A percentile compares a stretch with the other conserved stretches of the same genome.
Conservation (phyloP, 2,329 filamentous ascomycete species). For the Ustulina deusta region DNA sequence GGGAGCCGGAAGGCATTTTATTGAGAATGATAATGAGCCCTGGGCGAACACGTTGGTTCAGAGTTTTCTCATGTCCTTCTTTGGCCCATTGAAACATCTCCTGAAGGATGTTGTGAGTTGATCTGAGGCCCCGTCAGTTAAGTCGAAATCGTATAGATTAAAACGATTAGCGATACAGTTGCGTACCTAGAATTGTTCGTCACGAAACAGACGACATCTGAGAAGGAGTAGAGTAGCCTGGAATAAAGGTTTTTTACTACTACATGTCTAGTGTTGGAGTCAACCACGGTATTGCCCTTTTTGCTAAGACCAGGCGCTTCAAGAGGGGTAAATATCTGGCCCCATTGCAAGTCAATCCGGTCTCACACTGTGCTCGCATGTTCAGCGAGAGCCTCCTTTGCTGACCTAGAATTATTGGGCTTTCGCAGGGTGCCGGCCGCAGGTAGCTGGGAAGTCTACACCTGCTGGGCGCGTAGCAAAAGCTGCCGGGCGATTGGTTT, state of each 20-base stretch:
- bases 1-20: not conserved
- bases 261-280: not conserved
- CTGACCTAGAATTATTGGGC: not conserved
- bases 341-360: not conserved
- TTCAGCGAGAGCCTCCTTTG: not conserved
- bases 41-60: slow-evolving; percentile 2
- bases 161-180: too few relatives aligned
- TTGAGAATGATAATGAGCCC: not conserved
- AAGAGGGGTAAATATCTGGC: not conserved
- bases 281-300: not conserved
- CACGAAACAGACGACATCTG: not conserved
- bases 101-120: not conserved
- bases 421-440: not conserved
- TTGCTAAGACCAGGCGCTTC: not conserved
- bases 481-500: slow-evolving; percentile 1
- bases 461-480: not conserved
- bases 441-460: not conserved
- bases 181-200: not conserved
- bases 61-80: not conserved
- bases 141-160: too few relatives aligned
- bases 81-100: slow-evolving; percentile 2
- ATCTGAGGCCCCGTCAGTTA: not conserved
- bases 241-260: not conserved
- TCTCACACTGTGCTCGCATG: not conserved
- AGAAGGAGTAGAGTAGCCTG: not conserved